Percentiles rank a stretch among this genome's conserved stretches.
These are phyloP conservation scores for Beauveria brongniartii DNA, from an alignment of 2,329 filamentous ascomycete genomes.

Conservation along the genomic window DNA sequence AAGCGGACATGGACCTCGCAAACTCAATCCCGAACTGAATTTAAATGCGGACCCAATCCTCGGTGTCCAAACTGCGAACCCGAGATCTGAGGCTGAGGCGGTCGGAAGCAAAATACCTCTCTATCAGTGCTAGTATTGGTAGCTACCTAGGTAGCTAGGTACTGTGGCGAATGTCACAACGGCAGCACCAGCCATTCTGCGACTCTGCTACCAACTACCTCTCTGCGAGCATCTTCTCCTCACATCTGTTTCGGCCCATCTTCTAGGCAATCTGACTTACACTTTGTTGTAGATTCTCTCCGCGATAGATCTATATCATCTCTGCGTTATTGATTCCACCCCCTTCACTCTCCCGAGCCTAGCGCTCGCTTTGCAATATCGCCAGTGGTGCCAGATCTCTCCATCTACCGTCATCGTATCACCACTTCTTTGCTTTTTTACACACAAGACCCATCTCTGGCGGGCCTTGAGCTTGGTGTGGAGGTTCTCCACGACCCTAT, in stretches of 20 bases:
- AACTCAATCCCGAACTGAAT: not conserved
- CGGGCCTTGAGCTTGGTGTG: conserved; percentile 1
- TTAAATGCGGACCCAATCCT: conserved; percentile 8
- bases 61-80: conserved; percentile 8
- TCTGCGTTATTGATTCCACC: not conserved
- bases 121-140: not conserved
- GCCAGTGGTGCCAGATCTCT: not conserved
- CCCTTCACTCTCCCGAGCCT: not conserved
- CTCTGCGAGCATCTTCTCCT: not conserved
- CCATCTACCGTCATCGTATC: not conserved
- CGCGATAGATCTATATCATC: not conserved
- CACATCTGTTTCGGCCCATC: not conserved
- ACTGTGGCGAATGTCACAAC: not conserved
- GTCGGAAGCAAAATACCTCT: not conserved
- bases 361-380: not conserved
- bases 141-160: not conserved
- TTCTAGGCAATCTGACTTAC: not conserved
- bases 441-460: conserved; percentile 3
- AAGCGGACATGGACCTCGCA: conserved; percentile 2
- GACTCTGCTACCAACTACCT: not conserved
- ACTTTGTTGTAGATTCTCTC: not conserved
- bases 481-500: conserved; percentile 6
- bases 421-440: not conserved
- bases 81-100: not conserved
- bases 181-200: not conserved